Percentiles rank a stretch among this genome's conserved stretches.
phyloP scores from a whole-genome alignment of 2,329 filamentous ascomycete genomes.

The Aspergillus vadensis region DNA sequence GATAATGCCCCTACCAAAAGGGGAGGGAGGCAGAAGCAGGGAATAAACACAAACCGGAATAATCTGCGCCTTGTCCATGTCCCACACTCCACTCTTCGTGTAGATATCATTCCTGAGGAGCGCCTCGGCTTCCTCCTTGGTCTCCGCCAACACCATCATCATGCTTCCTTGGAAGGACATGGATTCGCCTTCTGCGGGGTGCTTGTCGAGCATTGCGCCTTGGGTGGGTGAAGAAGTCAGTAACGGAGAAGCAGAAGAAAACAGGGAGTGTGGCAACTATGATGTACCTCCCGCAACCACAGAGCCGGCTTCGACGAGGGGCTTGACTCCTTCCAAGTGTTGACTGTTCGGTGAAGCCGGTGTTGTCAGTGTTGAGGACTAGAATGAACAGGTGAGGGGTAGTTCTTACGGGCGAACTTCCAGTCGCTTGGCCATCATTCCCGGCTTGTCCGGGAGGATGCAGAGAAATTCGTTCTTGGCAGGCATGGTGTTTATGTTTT shows the following conservation, averaged over 20 bases:
- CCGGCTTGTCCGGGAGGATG: slow-evolving; percentile 67
- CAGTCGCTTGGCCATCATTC: slow-evolving; percentile 61
- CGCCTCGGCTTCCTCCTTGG: slow-evolving; percentile 69
- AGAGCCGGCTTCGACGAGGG: slow-evolving; percentile 56
- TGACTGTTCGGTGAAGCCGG: slow-evolving; percentile 28
- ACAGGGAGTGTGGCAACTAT: neutral
- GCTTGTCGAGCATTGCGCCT: slow-evolving; percentile 67
- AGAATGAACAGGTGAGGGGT: neutral
- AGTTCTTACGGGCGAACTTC: slow-evolving; percentile 43
- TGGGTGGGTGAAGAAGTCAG: neutral
- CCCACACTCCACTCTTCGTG: slow-evolving; percentile 72
- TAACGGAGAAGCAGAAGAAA: neutral
- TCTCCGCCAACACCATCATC: slow-evolving; percentile 67
- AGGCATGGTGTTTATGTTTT: slow-evolving; percentile 6
- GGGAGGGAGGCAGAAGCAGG: slow-evolving; percentile 1
- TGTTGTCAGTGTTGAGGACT: neutral
- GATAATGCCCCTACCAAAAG: neutral
- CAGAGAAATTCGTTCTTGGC: slow-evolving; percentile 68
- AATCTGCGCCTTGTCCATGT: slow-evolving; percentile 64
- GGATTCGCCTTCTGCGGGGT: slow-evolving; percentile 63
- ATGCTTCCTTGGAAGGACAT: slow-evolving; percentile 73
- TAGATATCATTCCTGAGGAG: slow-evolving; percentile 74
- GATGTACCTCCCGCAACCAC: slow-evolving; percentile 66
- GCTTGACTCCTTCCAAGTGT: slow-evolving; percentile 61
- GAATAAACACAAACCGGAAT: slow-evolving; percentile 35